Conservation (phyloP, 306 rosid species). For the Crataegus laevigata region DNA sequence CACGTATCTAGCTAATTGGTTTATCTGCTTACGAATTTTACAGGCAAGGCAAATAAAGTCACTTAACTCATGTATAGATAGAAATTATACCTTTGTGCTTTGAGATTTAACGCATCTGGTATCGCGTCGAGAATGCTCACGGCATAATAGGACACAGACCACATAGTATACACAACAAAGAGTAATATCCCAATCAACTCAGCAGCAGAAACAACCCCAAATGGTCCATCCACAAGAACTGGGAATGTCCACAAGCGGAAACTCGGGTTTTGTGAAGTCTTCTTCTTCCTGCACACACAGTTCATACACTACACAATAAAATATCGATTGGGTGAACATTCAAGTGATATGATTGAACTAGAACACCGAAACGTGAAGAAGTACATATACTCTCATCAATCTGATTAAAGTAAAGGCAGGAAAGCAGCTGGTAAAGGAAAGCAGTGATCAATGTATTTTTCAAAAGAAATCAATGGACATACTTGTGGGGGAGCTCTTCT, state of each 20-base stretch:
- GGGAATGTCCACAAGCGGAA: constrained; percentile 82
- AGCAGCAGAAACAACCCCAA: constrained; percentile 81
- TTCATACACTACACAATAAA: background rate
- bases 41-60: no score
- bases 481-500: constrained; percentile 40
- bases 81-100: constrained; percentile 34
- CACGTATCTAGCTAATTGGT: no score
- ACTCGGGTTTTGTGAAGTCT: constrained; percentile 34
- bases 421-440: no score
- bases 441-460: background rate
- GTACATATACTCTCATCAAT: no score
- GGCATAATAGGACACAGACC: constrained; percentile 54
- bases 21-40: no score
- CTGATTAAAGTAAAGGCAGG: no score
- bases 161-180: constrained; percentile 44
- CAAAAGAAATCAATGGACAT: constrained; percentile 9
- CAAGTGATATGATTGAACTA: no score
- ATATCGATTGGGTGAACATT: no score
- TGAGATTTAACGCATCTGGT: constrained; percentile 15
- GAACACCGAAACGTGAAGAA: background rate
- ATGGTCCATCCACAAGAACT: constrained; percentile 70
- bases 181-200: constrained; percentile 73
- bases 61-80: background rate
- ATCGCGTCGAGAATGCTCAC: constrained; percentile 14
- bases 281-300: constrained; percentile 41